Evolutionary conservation across 1,139 yeast species (phyloP).

Genomic region (Blastobotrys aristatus): DNA sequence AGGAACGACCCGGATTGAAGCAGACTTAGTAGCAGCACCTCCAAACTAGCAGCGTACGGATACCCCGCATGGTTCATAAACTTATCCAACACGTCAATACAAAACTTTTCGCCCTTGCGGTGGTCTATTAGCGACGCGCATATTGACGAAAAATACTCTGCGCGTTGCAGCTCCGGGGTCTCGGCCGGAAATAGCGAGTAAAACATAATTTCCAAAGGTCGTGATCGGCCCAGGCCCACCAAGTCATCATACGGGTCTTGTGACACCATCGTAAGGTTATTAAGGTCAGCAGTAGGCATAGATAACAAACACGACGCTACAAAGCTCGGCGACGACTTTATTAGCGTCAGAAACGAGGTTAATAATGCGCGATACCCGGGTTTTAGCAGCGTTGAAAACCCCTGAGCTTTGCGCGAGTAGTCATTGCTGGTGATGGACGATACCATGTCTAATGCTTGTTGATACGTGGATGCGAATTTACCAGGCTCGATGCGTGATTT

Average conservation of each 20-base stretch:
- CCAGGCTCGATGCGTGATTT: slow-evolving; percentile 22
- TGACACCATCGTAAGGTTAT: slow-evolving; percentile 19
- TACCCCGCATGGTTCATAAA: slow-evolving; percentile 21
- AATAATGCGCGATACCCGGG: slow-evolving; percentile 29
- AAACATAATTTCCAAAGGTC: slow-evolving; percentile 32
- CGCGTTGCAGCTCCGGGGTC: slow-evolving; percentile 24
- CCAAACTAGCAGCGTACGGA: slow-evolving; percentile 24
- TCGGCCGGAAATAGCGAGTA: slow-evolving; percentile 31
- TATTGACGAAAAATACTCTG: slow-evolving; percentile 32
- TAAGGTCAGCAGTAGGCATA: slow-evolving; percentile 26
- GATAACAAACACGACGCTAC: slow-evolving; percentile 31
- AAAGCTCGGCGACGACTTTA: slow-evolving; percentile 36
- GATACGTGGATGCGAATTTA: slow-evolving; percentile 25
- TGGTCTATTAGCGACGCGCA: slow-evolving; percentile 24
- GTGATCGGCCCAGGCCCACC: slow-evolving; percentile 26
- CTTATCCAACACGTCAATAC: slow-evolving; percentile 24
- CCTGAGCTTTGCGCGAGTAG: slow-evolving; percentile 18
- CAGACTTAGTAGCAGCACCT: slow-evolving; percentile 21
- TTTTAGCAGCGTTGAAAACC: slow-evolving; percentile 21
- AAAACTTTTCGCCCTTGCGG: slow-evolving; percentile 23
- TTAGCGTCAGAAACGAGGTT: slow-evolving; percentile 32
- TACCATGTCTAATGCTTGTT: slow-evolving; percentile 26
- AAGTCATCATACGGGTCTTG: slow-evolving; percentile 28
- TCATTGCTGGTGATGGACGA: slow-evolving; percentile 23
- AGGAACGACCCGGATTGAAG: slow-evolving; percentile 29